phyloP scores from a whole-genome alignment of 176 grass and related monocot species.

The Bromus sterilis region DNA sequence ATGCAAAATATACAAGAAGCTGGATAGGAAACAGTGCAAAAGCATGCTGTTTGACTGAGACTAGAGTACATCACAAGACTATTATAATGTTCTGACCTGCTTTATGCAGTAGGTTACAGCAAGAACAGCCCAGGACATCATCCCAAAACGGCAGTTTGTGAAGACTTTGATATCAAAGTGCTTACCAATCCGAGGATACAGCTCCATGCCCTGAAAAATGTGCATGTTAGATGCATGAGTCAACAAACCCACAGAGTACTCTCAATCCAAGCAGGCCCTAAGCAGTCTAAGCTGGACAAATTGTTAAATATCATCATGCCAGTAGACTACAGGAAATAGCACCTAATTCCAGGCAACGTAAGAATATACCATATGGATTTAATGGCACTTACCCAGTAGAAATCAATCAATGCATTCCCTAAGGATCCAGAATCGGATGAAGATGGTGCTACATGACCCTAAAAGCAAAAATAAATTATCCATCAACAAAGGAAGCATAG shows the following conservation, averaged over 20 bases:
- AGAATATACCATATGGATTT: not conserved
- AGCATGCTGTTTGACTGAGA: not conserved
- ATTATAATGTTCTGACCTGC: constrained; percentile 56
- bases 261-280: not conserved
- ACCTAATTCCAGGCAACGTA: not conserved
- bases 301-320: not conserved
- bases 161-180: constrained; percentile 97
- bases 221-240: not conserved
- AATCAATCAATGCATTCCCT: constrained; percentile 88
- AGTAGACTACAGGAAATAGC: not conserved
- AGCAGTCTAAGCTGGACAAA: not conserved
- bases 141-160: constrained; percentile 96
- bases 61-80: constrained; percentile 1
- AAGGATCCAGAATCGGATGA: constrained; percentile 95
- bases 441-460: constrained; percentile 95
- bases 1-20: not conserved
- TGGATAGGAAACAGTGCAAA: not conserved
- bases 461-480: not conserved
- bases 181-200: constrained; percentile 96
- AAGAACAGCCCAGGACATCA: constrained; percentile 99
- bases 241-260: not conserved
- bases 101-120: constrained; percentile 99
- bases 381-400: constrained; percentile 76
- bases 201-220: constrained; percentile 78
- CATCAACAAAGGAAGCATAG: not conserved